Base-by-base conservation (phyloP, 1,139 yeast species). In the Lodderomyces pseudojiufengensis region DNA sequence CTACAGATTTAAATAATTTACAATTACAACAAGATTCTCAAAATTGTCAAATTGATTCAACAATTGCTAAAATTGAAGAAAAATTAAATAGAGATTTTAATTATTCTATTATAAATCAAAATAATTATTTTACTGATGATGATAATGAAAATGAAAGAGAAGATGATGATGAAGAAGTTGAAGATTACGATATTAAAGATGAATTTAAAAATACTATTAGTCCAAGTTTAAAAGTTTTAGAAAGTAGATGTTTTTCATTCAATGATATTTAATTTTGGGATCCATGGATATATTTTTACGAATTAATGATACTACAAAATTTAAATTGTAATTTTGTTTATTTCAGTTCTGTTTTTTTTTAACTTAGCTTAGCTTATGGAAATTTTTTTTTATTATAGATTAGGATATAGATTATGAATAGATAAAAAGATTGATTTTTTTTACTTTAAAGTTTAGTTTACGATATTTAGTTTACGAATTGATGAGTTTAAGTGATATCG, bases 1-100 rank as follows among this genome's bases (percentile, higher is more conserved):
- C 50, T 24, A 66, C 66, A 42, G 75, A 70, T 47, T 58, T 70
- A 49, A 59, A 65, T 41, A 68, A 66, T 50, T 54, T 67, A 35
- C 63, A 58, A 44, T 46, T 63, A 27, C 72, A 66, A 42, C 59
- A 59, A 41, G 66, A 62, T 42, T 41, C 59, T 10, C 54, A 61
- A 21, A 39, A 54, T 27, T 44, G 59, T 39, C 59, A 65, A 50
- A 48, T 61, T 40, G 63, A 63, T 46, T 53, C 70, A 37, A 59
- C 60, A 48, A 43, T 63, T 38, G 44, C 52, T 24, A 56, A 63
- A 44, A 56, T 62, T 39, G 61, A 59, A 47, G 62, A 57, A 30
- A 52, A 52, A 35, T 52, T 62, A 43, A 59, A 59, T 39, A 43
- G 49, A 28, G 60, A 58, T 29, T 54, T 49, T 39, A 52, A 55